These are phyloP conservation scores for Aspergillus novoparasiticus DNA, from an alignment of 2,329 filamentous ascomycete genomes.

Conservation along the genomic window DNA sequence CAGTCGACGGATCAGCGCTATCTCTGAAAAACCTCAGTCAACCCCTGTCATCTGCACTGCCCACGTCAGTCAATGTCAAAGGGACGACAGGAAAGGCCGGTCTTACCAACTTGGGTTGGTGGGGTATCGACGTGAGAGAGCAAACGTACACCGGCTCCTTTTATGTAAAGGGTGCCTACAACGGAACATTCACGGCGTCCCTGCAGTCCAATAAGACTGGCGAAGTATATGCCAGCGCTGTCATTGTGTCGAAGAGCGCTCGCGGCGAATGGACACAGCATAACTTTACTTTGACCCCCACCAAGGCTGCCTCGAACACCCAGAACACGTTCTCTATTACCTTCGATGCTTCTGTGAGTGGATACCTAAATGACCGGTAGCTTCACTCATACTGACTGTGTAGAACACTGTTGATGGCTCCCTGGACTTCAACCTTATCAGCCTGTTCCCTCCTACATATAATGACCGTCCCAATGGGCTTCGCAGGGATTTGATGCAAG, in stretches of 20 bases:
- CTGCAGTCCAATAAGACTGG: constrained; percentile 45
- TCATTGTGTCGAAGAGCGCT: constrained; percentile 39
- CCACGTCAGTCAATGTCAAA: constrained; percentile 46
- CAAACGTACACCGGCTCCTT: constrained; percentile 56
- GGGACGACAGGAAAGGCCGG: constrained; percentile 47
- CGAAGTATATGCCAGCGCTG: constrained; percentile 34
- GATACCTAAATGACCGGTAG: too few species aligned
- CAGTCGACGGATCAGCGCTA: constrained; percentile 31
- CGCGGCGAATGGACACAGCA: constrained; percentile 45
- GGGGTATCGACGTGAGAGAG: constrained; percentile 54
- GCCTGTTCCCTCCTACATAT: constrained; percentile 58
- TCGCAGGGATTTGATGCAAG: constrained; percentile 53
- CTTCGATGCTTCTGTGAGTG: constrained; percentile 46
- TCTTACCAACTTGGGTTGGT: constrained; percentile 54
- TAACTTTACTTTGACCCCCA: constrained; percentile 34
- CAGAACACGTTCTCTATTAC: constrained; percentile 58
- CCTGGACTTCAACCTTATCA: constrained; percentile 56
- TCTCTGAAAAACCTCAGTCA: constrained; percentile 41
- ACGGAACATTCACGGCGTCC: constrained; percentile 39
- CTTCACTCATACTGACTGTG: background rate
- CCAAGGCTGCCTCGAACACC: constrained; percentile 27
- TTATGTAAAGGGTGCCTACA: constrained; percentile 46
- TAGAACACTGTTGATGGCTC: constrained; percentile 41
- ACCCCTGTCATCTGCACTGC: constrained; percentile 50
- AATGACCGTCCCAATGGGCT: constrained; percentile 56